phyloP scores from a whole-genome alignment of 768 basidiomycete species.

The Termitomyces sp. region DNA sequence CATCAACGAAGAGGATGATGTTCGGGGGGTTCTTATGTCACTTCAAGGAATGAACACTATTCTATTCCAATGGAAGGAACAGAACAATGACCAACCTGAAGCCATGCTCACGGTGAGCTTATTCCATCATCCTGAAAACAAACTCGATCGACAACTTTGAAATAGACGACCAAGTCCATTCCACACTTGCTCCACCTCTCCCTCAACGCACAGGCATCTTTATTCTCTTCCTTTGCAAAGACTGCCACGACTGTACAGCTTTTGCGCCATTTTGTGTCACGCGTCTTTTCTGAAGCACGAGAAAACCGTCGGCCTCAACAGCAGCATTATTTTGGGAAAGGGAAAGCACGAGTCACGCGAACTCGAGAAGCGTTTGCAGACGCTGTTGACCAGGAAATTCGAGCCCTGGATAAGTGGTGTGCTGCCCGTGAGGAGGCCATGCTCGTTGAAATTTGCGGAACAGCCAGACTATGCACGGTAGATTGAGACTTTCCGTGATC shows the following conservation, averaged over 20 bases:
- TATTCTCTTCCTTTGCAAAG: too few relatives aligned
- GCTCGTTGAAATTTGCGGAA: slow-evolving; percentile 65
- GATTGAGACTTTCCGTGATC: slow-evolving; percentile 59
- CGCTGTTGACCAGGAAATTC: slow-evolving; percentile 60
- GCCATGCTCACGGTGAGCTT: slow-evolving; percentile 25
- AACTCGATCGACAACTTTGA: neutral
- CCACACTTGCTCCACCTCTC: slow-evolving; percentile 69
- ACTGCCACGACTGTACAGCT: slow-evolving; percentile 44
- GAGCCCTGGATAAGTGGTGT: slow-evolving; percentile 65
- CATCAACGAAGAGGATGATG: slow-evolving; percentile 77
- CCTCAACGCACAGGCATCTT: slow-evolving; percentile 54
- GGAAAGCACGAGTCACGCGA: slow-evolving; percentile 33
- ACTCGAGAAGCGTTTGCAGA: slow-evolving; percentile 85
- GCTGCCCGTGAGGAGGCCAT: too few relatives aligned
- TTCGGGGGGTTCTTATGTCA: slow-evolving; percentile 73
- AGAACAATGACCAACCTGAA: neutral
- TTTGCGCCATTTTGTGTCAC: slow-evolving; percentile 1
- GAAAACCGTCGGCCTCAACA: neutral
- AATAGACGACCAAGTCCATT: slow-evolving; percentile 46
- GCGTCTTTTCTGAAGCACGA: slow-evolving; percentile 1
- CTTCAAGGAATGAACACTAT: too few relatives aligned
- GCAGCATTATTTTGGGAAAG: slow-evolving; percentile 11
- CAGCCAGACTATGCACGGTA: slow-evolving; percentile 65
- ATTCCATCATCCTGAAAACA: neutral
- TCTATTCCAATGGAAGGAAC: too few relatives aligned